Base-by-base conservation (phyloP, 192 early-diverging fungal species). In the Phlyctochytrium bullatum region DNA sequence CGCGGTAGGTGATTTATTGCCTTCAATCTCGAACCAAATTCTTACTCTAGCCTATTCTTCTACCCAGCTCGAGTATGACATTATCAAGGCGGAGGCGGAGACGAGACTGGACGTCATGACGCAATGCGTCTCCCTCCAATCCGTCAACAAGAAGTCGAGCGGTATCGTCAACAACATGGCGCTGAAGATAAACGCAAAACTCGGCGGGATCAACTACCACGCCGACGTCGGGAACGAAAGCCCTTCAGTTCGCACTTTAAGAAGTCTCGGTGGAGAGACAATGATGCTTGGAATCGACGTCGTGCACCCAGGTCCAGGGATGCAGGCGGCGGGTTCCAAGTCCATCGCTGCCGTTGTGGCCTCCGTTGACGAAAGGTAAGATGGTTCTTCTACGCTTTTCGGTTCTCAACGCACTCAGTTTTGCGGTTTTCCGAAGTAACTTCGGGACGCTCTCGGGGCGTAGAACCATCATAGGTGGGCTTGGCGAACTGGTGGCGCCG, bases 41-140 rank as follows among this genome's bases (percentile, higher is more conserved):
- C n/a, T n/a, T n/a, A n/a, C n/a, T n/a, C n/a, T n/a, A n/a, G n/a
- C n/a, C n/a, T n/a, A n/a, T n/a, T n/a, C n/a, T n/a, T n/a, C n/a
- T n/a, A n/a, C n/a, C n/a, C n/a, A n/a, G n/a, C n/a, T n/a, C n/a
- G n/a, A n/a, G n/a, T n/a, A 2, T 97, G 96, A 75, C 85, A 85
- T 53, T 32, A 83, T 93, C 72, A 97, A 97, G 76, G 82, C 87
- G 47, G 72, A 89, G 61, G 88, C 88, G 51, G 89, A 93, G 59
- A 91, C 89, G 0, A 86, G 89, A 24, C 79, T 90, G 30, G 93
- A 89, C 31, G 68, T 95, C 57, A 79, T 91, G 10, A 92, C 93
- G 12, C 95, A 97, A 77, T 94, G 93, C 79, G n/a, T n/a, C n/a
- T n/a, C n/a, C n/a, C 80, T 95, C 69, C 87, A 85, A 58, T 71